Conservation (phyloP, 1,284 basidiomycete species). For the Inonotus obliquus region DNA sequence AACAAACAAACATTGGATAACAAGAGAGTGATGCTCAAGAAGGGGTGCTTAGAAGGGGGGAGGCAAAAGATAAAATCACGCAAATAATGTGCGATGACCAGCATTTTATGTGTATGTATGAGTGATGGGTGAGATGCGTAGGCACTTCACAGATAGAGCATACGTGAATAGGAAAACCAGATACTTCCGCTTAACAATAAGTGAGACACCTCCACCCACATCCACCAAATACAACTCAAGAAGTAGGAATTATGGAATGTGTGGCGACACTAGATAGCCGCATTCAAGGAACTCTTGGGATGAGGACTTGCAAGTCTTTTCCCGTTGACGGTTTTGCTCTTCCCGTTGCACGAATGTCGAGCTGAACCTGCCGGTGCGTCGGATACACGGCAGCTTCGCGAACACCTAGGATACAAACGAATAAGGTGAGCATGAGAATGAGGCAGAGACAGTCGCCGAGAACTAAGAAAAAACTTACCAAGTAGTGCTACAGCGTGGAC, state of each 20-base stretch:
- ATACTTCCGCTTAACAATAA: background rate
- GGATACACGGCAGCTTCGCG: conserved; percentile 12
- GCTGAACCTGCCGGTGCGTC: conserved; percentile 8
- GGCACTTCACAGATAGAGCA: too few species aligned
- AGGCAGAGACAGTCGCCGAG: background rate
- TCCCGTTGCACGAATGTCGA: conserved; percentile 6
- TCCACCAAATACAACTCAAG: background rate
- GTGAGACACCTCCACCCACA: background rate
- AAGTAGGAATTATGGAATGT: background rate
- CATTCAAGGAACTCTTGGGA: too few species aligned
- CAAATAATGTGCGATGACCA: background rate
- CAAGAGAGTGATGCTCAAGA: too few species aligned
- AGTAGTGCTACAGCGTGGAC: conserved; percentile 13
- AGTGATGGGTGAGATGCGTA: too few species aligned
- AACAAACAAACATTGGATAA: too few species aligned
- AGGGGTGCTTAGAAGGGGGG: too few species aligned
- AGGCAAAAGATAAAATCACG: background rate
- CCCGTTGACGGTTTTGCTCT: background rate
- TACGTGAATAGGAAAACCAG: background rate
- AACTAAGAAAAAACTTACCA: conserved; percentile 5
- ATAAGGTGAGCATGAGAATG: background rate
- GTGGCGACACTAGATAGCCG: too few species aligned
- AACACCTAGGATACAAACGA: conserved; percentile 8
- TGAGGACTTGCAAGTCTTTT: background rate
- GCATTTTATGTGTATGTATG: background rate